Conservation (phyloP, 495 filamentous ascomycete species). For the Hypoxylon fragiforme region DNA sequence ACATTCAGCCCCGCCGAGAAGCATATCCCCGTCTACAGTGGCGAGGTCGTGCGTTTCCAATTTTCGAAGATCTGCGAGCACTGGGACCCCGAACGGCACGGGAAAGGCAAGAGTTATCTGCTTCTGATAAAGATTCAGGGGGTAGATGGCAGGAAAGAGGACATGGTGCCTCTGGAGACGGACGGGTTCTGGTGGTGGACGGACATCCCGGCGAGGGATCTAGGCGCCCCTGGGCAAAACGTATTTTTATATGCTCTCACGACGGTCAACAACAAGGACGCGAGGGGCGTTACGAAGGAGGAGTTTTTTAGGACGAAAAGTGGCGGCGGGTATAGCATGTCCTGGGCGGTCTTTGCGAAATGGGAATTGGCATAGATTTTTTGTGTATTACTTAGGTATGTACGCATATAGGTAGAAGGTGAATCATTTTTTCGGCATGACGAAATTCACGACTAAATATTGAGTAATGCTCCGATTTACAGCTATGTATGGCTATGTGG, state of each 20-base stretch:
- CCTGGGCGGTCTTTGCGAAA: slow-evolving; percentile 61
- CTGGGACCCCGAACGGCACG: slow-evolving; percentile 70
- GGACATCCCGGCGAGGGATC: slow-evolving; percentile 64
- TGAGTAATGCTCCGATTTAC: too few species aligned
- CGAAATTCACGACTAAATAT: too few species aligned
- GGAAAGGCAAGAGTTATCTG: slow-evolving; percentile 62
- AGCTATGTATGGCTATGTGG: too few species aligned
- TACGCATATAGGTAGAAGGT: too few species aligned
- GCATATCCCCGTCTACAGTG: slow-evolving; percentile 57
- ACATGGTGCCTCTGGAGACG: slow-evolving; percentile 63
- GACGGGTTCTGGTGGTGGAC: slow-evolving; percentile 74
- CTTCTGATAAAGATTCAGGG: slow-evolving; percentile 69
- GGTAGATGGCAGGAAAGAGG: slow-evolving; percentile 67
- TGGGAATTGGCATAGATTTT: slow-evolving; percentile 62
- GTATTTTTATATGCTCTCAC: slow-evolving; percentile 65
- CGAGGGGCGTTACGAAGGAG: slow-evolving; percentile 65
- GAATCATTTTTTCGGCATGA: too few species aligned
- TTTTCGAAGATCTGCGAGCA: slow-evolving; percentile 76
- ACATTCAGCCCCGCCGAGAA: slow-evolving; percentile 63
- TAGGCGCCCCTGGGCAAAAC: slow-evolving; percentile 72
- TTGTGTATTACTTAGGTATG: too few species aligned
- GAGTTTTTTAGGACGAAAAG: slow-evolving; percentile 67
- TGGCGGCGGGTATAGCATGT: slow-evolving; percentile 56
- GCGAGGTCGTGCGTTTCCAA: slow-evolving; percentile 66
- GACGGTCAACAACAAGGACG: slow-evolving; percentile 64